These are phyloP conservation scores for Borovskyia barvae DNA, from an alignment of 208 protist genomes.

Conservation along the genomic window DNA sequence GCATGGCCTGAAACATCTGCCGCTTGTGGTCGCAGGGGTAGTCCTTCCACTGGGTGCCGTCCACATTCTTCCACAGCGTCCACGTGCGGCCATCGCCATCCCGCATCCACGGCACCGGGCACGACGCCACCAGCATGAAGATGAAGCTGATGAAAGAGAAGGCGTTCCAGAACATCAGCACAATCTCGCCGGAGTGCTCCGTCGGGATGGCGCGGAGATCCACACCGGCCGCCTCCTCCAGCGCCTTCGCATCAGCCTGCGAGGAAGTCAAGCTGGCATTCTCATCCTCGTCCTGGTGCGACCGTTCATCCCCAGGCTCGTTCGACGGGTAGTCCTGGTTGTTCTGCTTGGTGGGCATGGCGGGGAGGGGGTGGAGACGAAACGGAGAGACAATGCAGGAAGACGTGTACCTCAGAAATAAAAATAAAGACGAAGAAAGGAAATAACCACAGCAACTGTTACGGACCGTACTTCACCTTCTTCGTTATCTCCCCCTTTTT, in stretches of 20 bases:
- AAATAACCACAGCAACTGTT: background rate
- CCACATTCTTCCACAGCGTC: conserved; percentile 41
- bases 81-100: conserved; percentile 39
- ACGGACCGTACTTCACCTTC: background rate
- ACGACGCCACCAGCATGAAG: conserved; percentile 41
- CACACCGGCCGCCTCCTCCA: conserved; percentile 26
- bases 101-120: conserved; percentile 40
- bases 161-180: conserved; percentile 32
- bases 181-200: conserved; percentile 26
- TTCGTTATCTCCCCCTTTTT: background rate
- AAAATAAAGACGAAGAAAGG: background rate
- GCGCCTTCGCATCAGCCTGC: conserved; percentile 16
- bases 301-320: conserved; percentile 9
- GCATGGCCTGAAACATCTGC: conserved; percentile 46
- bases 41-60: conserved; percentile 26
- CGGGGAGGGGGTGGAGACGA: background rate
- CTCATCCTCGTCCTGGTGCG: background rate
- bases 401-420: background rate
- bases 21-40: conserved; percentile 37
- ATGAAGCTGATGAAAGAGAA: conserved; percentile 39
- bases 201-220: conserved; percentile 31
- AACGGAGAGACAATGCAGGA: background rate
- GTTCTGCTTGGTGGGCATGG: background rate
- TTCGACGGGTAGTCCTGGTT: background rate
- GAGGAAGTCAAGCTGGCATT: conserved; percentile 5